Conservation (phyloP, 768 basidiomycete species). For the Macrocybe gigantea region DNA sequence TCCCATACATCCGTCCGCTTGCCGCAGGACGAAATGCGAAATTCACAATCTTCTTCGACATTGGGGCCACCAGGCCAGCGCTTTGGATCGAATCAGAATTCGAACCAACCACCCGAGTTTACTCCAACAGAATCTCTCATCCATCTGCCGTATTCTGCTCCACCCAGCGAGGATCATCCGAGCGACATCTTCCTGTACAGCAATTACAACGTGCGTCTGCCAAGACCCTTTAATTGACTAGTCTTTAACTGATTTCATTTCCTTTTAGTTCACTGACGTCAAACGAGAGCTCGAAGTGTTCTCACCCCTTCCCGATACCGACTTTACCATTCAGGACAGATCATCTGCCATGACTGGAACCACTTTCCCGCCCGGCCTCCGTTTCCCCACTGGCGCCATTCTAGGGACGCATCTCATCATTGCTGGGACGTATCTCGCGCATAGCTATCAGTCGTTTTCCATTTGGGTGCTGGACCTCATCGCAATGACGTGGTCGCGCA, state of each 20-base stretch:
- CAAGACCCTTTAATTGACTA: no score
- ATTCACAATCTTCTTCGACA: slow-evolving; percentile 30
- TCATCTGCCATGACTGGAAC: slow-evolving; percentile 77
- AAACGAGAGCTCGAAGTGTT: slow-evolving; percentile 93
- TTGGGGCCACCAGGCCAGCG: slow-evolving; percentile 54
- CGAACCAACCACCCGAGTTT: slow-evolving; percentile 35
- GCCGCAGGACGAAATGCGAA: slow-evolving; percentile 53
- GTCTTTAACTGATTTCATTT: no score
- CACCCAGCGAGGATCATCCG: slow-evolving; percentile 68
- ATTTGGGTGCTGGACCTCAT: slow-evolving; percentile 92
- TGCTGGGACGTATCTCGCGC: slow-evolving; percentile 92
- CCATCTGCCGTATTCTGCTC: slow-evolving; percentile 73
- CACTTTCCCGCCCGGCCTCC: slow-evolving; percentile 87
- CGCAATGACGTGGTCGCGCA: slow-evolving; percentile 79
- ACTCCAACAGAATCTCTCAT: slow-evolving; percentile 55
- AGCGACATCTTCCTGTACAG: slow-evolving; percentile 89
- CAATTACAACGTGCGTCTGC: slow-evolving; percentile 76
- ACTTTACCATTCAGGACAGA: slow-evolving; percentile 76
- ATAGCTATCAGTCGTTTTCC: slow-evolving; percentile 90
- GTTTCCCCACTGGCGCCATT: slow-evolving; percentile 93
- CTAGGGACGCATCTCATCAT: slow-evolving; percentile 89
- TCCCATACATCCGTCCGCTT: slow-evolving; percentile 62
- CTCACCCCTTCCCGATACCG: slow-evolving; percentile 68
- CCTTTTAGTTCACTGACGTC: slow-evolving; percentile 80
- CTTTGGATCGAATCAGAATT: slow-evolving; percentile 45